phyloP scores from a whole-genome alignment of 768 basidiomycete genomes.

The Leccinellum albellum region DNA sequence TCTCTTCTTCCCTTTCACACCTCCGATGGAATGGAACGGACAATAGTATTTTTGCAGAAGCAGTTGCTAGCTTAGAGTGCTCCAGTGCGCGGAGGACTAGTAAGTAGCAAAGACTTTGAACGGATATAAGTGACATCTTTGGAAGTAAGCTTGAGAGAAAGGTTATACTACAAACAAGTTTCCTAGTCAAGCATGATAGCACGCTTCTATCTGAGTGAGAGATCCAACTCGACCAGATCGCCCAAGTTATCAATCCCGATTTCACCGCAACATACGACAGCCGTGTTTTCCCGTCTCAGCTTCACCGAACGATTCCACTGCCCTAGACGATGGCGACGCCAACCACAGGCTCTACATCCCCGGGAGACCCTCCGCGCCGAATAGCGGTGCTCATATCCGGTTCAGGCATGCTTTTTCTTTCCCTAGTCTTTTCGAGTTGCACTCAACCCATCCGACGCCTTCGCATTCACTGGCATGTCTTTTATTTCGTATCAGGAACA shows the following conservation, averaged over 20 bases:
- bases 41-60: neutral
- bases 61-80: no score
- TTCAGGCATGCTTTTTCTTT: conserved; percentile 41
- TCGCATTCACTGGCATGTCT: neutral
- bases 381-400: conserved; percentile 57
- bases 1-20: neutral
- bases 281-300: conserved; percentile 2
- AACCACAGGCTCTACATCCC: neutral
- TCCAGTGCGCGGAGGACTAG: no score
- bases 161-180: neutral
- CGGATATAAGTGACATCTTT: neutral
- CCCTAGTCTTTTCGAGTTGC: neutral
- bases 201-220: neutral
- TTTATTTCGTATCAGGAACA: conserved; percentile 52
- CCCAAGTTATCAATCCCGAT: neutral
- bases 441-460: neutral
- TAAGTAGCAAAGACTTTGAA: neutral
- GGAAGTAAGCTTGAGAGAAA: neutral
- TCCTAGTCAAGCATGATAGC: neutral
- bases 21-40: conserved; percentile 8
- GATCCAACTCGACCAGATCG: neutral
- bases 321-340: neutral
- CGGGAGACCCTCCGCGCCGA: conserved; percentile 1
- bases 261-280: conserved; percentile 4
- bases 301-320: neutral